Base-by-base conservation (phyloP, 2,329 filamentous ascomycete species). In the Dactylonectria macrodidyma region DNA sequence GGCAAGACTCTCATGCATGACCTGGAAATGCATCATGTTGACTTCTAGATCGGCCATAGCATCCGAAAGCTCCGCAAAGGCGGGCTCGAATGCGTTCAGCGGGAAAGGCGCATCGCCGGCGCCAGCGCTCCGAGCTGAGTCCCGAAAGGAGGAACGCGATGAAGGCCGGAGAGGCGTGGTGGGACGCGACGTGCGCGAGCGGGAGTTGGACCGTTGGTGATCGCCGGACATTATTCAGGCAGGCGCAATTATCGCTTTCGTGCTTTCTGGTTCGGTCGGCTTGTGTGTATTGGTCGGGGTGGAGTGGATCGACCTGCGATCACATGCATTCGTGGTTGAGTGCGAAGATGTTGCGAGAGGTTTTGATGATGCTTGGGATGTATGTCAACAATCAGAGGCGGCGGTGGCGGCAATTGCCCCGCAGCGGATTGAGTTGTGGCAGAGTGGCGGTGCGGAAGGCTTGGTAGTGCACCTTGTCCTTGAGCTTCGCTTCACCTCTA, bases 1-100 rank as follows among this genome's bases (percentile, higher is more conserved):
- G 26, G 94, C 90, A 73, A 99, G 83, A 77, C 94, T 97, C 84
- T 98, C 95, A 78, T 99, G 95, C 91, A 99, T 97, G 70, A 98
- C 85, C 81, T 98, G 95, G 73, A 99, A 91, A 79, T 98, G 95
- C 92, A 97, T 94, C 85, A 98, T 95, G 81, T 99, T 98, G 68
- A 95, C 94, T 84, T 99, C 96, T 10, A 99, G 88, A 76, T 98
- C 96, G 26, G 95, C 94, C 90, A 98, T 95, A 66, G 93, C 92
- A 81, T 99, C 96, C 10, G 94, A 93, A 2, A 99, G 87, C 83
- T 99, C 96, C 14, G 94, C 94, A 81, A 99, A 98, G 14, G 93
- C 92, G 0, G 95, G 94, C 79, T 98, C 95, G 65, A 98, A 91
- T 2, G 88, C 84, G 73, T 95, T 94, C 68, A 98, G 89, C 0